A percentile compares a stretch with the other conserved stretches of the same genome.
Evolutionary conservation across 768 basidiomycete species (phyloP).

Genomic region (Scleroderma bovista): DNA sequence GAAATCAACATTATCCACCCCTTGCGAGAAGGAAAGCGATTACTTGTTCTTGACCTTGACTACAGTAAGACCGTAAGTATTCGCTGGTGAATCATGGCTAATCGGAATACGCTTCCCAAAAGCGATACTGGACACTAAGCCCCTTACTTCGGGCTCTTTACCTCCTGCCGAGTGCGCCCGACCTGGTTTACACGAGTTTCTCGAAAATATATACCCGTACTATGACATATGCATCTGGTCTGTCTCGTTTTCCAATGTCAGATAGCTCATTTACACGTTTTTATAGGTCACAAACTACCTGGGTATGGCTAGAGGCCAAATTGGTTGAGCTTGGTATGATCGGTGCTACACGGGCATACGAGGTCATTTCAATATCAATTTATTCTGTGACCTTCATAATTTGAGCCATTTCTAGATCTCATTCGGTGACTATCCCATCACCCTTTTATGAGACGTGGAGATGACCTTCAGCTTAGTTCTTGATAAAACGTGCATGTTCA

Average conservation of each 20-base stretch:
- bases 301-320: constrained; percentile 88
- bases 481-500: constrained; percentile 88
- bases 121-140: constrained; percentile 85
- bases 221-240: constrained; percentile 92
- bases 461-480: constrained; percentile 46
- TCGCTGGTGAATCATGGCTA: neutral
- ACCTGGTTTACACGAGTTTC: constrained; percentile 78
- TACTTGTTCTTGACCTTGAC: constrained; percentile 85
- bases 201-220: constrained; percentile 71
- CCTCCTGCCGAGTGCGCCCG: constrained; percentile 80
- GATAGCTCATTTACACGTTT: neutral
- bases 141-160: constrained; percentile 73
- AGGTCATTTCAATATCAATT: constrained; percentile 36
- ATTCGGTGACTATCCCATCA: constrained; percentile 41
- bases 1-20: constrained; percentile 70
- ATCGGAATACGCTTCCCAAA: neutral
- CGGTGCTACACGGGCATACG: constrained; percentile 62
- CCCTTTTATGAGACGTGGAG: neutral
- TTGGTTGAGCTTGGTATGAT: constrained; percentile 83
- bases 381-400: neutral
- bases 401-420: constrained; percentile 40
- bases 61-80: constrained; percentile 53
- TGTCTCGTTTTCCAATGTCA: neutral
- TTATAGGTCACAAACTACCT: constrained; percentile 76
- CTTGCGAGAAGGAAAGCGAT: constrained; percentile 67